These are phyloP conservation scores for Bathelium albidoporum DNA, from an alignment of 495 filamentous ascomycete genomes.

Conservation along the genomic window DNA sequence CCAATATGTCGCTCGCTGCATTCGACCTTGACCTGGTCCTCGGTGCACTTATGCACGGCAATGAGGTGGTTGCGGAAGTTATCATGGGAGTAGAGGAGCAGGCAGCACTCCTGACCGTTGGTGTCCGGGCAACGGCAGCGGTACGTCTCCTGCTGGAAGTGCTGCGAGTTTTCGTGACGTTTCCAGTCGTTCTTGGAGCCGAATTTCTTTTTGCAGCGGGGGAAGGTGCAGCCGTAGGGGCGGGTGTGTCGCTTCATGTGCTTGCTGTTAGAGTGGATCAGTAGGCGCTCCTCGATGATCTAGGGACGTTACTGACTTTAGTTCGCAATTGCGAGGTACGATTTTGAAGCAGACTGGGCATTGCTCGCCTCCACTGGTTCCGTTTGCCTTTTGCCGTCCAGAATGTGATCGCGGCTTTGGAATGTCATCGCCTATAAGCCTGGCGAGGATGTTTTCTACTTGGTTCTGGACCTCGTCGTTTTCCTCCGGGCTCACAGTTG, in stretches of 20 bases:
- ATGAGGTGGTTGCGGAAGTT: conserved; percentile 50
- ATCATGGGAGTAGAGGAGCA: conserved; percentile 51
- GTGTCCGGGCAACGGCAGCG: conserved; percentile 47
- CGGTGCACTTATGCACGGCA: conserved; percentile 40
- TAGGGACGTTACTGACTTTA: conserved; percentile 46
- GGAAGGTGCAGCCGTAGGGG: conserved; percentile 81
- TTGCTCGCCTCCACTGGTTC: not conserved
- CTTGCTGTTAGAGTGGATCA: conserved; percentile 52
- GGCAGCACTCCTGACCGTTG: conserved; percentile 39
- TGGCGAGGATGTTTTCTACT: not conserved
- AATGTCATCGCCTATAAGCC: not conserved
- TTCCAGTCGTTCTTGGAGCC: conserved; percentile 97
- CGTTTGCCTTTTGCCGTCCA: not conserved
- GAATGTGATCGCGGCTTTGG: not conserved
- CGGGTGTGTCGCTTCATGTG: conserved; percentile 78
- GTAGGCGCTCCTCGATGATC: not conserved
- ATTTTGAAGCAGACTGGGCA: conserved; percentile 9
- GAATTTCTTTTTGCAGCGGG: conserved; percentile 63
- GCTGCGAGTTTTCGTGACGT: conserved; percentile 83
- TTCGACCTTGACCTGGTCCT: conserved; percentile 37
- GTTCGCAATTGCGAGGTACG: conserved; percentile 31
- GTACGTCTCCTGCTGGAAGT: conserved; percentile 66
- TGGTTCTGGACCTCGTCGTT: not conserved
- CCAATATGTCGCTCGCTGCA: conserved; percentile 51
- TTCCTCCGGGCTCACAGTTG: not conserved